Evolutionary conservation across 257 asterid species (phyloP).

Genomic region (Eucommia ulmoides): DNA sequence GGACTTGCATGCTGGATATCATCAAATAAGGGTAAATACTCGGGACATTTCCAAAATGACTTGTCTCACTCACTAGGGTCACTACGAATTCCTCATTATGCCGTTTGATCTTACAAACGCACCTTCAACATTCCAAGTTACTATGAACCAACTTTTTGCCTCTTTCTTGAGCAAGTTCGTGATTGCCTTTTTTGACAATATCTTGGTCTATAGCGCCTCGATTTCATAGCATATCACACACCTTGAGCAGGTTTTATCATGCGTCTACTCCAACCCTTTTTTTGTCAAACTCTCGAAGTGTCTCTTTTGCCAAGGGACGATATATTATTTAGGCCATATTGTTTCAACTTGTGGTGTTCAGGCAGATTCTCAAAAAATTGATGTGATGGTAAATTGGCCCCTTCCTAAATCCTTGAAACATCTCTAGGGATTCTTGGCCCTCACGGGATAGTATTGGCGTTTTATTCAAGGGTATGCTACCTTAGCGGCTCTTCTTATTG

Average conservation of each 20-base stretch:
- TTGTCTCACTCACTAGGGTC: not conserved
- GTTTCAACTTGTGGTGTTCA: not conserved
- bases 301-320: not conserved
- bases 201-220: not conserved
- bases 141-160: not conserved
- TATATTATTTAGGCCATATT: not conserved
- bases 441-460: not conserved
- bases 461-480: not conserved
- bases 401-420: not conserved
- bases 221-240: not conserved
- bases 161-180: not conserved
- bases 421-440: not conserved
- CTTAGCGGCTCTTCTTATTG: not conserved
- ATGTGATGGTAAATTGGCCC: not conserved
- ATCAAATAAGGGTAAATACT: not conserved
- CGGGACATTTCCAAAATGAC: not conserved
- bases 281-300: not conserved
- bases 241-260: not conserved
- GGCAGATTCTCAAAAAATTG: not conserved
- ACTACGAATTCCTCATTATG: not conserved
- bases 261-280: not conserved
- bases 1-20: not conserved
- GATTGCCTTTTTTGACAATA: not conserved
- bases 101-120: constrained; percentile 3
- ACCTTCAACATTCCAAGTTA: not conserved